Evolutionary conservation across 306 rosid genomes (phyloP), one percentile per base, ranked within the genome.

Genomic region (Vicia sativa): DNA sequence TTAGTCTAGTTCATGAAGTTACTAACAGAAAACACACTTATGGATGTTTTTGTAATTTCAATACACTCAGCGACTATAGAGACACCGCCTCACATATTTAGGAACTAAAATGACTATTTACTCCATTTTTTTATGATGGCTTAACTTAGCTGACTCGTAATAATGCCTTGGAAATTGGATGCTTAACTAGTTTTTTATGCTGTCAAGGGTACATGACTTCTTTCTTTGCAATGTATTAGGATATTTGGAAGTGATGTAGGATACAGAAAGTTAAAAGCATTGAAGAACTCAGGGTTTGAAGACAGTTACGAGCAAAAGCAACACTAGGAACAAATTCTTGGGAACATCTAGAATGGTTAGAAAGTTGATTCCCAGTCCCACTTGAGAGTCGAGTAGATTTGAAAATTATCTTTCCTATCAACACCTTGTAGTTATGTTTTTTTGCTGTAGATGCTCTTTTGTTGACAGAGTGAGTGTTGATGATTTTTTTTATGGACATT

Each of bases 201-300:
- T 79, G 63, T 76, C 66, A 13, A 4, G 31, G 71, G 45, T 68
- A 25, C 28, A 41, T 69, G 54, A 62, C 29, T 6, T 18, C 62
- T 15, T 6, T 14, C 59, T 41, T 66, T 64, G 42, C 38, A 21
- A 29, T 42, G 15, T 79, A 7, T 68, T 55, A 92, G 97, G 95
- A 65, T 92, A 69, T 92, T 89, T 78, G 96, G 95, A 57, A 92
- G 95, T 13, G 96, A 92, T 74, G 54, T 63, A 34, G 97, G 97
- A 16, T 92, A 87, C 86, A 82, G 87, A 82, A 92, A 84, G 87
- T 79, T 89, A 84, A 86, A 85, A 73, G 92, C 84, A 42, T 76
- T 92, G 81, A 84, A 89, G 84, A 79, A 29, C 50, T 21, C 55
- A 18, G 77, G 71, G 50, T 38, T 66, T 28, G 92, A 84, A 65